Evolutionary conservation across 1,284 basidiomycete genomes (phyloP), one percentile per base, ranked within the genome.

Genomic region (Cryptococcus maquisensis): DNA sequence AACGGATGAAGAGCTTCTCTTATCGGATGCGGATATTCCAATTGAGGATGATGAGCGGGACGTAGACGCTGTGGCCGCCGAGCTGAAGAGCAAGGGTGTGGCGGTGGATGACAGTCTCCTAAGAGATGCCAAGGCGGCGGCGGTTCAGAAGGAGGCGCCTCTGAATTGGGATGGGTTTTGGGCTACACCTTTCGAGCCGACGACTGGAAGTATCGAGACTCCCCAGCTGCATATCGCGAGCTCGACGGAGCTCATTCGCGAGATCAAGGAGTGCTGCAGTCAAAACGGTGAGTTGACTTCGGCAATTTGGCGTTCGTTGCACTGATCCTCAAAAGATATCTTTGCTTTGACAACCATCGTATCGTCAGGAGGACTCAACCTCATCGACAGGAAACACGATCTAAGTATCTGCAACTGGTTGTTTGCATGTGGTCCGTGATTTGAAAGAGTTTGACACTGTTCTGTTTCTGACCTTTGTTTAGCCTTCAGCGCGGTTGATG

Each of bases 111-210:
- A 56, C 8, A 36, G 36, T 12, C 35, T 62, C 35, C 32, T 60
- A 26, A 45, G 47, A 47, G 58, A 57, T 49, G 53, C 47, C 13
- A 55, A 18, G 41, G n/a, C 13, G 18, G 26, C n/a, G 16, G 36
- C 26, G 4, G 43, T 18, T 20, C 24, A 49, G 32, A 18, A 15
- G n/a, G 43, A 37, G 12, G 43, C 35, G 32, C 45, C 32, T 3
- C 32, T 52, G 23, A 23, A 21, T 7, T 62, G 58, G 61, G 56
- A 60, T 36, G 61, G 61, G 6, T 62, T 62, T 37, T 62, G 61
- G 61, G 45, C 43, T 15, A 23, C 15, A 10, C 41, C 49, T 13
- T 35, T 24, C 15, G 18, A 15, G 40, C 16, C 15, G 16, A 48
- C 36, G 24, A 24, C 18, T 26, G 45, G 35, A 24, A 24, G 50